Conservation (phyloP, 208 protist genomes). For the Wallacemonas sp. region DNA sequence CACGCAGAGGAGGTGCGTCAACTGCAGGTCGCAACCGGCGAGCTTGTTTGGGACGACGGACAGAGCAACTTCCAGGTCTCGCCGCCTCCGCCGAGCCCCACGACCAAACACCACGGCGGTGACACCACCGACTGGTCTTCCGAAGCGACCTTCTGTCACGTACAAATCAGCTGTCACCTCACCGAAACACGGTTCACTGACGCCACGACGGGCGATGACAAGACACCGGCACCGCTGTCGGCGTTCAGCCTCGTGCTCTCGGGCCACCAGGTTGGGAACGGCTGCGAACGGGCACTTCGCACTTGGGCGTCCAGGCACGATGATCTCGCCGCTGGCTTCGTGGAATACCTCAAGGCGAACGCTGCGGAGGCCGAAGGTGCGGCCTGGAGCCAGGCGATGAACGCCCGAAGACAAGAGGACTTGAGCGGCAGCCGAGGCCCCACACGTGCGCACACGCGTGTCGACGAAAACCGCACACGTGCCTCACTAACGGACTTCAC, state of each 20-base stretch:
- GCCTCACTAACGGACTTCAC: background rate
- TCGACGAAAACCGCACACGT: no score
- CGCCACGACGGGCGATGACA: no score
- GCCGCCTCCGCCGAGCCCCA: slow-evolving; percentile 1
- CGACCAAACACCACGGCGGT: background rate
- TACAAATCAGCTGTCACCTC: slow-evolving; percentile 15
- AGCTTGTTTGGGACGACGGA: slow-evolving; percentile 55
- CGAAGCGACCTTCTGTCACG: slow-evolving; percentile 9
- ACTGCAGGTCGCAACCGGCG: slow-evolving; percentile 32
- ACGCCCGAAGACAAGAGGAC: background rate
- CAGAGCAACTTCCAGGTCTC: slow-evolving; percentile 31
- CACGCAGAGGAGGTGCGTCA: no score
- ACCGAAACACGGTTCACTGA: background rate
- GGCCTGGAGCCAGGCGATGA: background rate
- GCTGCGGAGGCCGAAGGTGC: background rate
- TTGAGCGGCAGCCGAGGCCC: no score
- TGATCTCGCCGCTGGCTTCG: background rate
- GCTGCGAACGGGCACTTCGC: background rate
- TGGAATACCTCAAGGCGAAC: background rate
- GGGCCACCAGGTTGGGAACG: background rate
- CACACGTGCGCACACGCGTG: no score
- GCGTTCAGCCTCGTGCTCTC: background rate
- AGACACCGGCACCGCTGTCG: background rate
- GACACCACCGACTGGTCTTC: no score
- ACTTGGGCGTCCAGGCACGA: slow-evolving; percentile 1